phyloP scores from a whole-genome alignment of 306 rosid species.

The Castanea sativa region DNA sequence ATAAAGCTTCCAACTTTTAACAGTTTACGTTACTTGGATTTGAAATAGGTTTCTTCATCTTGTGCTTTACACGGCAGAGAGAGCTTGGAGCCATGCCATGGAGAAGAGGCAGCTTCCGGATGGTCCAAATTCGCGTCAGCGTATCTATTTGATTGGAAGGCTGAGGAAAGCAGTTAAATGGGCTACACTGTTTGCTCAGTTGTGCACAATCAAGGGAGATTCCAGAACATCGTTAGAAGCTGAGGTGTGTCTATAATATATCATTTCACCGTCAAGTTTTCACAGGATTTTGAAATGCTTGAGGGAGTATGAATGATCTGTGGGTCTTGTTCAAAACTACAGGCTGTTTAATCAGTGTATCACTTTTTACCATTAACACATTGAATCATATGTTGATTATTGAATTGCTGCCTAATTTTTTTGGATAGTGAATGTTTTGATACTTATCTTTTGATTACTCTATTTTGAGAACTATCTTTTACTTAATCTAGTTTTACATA shows the following conservation, averaged over 20 bases:
- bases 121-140: conserved; percentile 87
- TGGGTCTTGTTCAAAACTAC: neutral
- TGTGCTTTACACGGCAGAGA: conserved; percentile 83
- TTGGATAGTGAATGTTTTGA: too few species aligned
- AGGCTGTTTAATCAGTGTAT: neutral
- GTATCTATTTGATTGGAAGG: conserved; percentile 93
- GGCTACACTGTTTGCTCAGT: conserved; percentile 85
- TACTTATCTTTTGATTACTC: too few species aligned
- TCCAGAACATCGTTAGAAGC: conserved; percentile 97
- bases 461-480: too few species aligned
- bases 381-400: neutral
- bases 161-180: conserved; percentile 94
- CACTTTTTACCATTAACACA: neutral
- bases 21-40: conserved; percentile 25
- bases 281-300: neutral
- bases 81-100: conserved; percentile 99
- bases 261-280: conserved; percentile 1
- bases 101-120: conserved; percentile 95
- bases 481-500: too few species aligned
- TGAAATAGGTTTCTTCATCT: conserved; percentile 86
- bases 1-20: conserved; percentile 9
- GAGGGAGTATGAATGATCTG: neutral
- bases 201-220: conserved; percentile 87
- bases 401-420: neutral
- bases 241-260: conserved; percentile 56